These are phyloP conservation scores for Stephanodiscus minutulus DNA, from an alignment of 108 stramenopile genomes.

Conservation along the genomic window DNA sequence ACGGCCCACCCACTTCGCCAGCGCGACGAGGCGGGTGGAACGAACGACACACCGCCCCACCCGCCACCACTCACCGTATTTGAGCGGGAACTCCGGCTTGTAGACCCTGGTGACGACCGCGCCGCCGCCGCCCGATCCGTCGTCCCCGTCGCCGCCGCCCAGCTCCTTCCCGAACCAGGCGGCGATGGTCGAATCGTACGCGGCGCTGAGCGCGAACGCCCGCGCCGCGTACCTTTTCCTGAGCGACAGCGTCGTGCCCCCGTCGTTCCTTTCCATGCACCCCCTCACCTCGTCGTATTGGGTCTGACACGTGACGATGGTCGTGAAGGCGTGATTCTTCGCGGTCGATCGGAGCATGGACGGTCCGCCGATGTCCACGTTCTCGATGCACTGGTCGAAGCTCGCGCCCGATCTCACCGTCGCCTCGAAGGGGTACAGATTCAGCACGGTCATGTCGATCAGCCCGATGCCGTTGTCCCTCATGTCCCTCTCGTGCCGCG, in stretches of 20 bases:
- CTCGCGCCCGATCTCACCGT: conserved; percentile 90
- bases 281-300: conserved; percentile 87
- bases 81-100: conserved; percentile 86
- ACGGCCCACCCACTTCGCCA: too few species aligned
- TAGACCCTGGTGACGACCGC: conserved; percentile 88
- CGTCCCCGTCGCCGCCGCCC: conserved; percentile 49
- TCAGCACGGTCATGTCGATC: conserved; percentile 98
- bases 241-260: conserved; percentile 83
- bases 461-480: conserved; percentile 84
- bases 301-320: conserved; percentile 88
- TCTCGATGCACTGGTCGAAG: conserved; percentile 97
- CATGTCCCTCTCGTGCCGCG: conserved; percentile 89
- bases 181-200: conserved; percentile 94
- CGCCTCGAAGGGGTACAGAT: conserved; percentile 97
- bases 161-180: conserved; percentile 85
- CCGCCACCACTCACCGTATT: conserved; percentile 93
- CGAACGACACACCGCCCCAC: conserved; percentile 56
- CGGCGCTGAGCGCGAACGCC: conserved; percentile 91
- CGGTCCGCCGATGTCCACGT: conserved; percentile 99
- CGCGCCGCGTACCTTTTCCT: conserved; percentile 87
- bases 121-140: conserved; percentile 55
- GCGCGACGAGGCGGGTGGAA: too few species aligned
- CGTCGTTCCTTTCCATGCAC: conserved; percentile 76
- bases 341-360: conserved; percentile 97
- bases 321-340: conserved; percentile 97